Conservation (phyloP, 805 yeast species). For the Metschnikowia noctiluminum region DNA sequence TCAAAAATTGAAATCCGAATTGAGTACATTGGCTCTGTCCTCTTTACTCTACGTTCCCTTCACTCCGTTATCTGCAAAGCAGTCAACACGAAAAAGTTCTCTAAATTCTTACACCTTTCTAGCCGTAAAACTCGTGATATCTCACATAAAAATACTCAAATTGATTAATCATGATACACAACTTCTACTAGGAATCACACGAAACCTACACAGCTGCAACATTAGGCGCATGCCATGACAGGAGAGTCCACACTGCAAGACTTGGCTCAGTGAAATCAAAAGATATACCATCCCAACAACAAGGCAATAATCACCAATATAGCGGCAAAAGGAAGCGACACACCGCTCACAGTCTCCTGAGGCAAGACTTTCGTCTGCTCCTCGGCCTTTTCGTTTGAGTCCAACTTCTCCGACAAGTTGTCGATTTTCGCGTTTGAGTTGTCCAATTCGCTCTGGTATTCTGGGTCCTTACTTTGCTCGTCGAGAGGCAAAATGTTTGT, state of each 20-base stretch:
- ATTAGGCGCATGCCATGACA: slow-evolving; percentile 1
- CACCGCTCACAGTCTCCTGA: slow-evolving; percentile 41
- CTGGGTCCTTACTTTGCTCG: slow-evolving; percentile 10
- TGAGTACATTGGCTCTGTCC: too few species aligned
- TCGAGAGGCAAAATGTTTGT: slow-evolving; percentile 8
- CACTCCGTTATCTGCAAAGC: too few species aligned
- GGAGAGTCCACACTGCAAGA: not conserved
- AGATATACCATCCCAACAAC: slow-evolving; percentile 72
- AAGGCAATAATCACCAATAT: slow-evolving; percentile 47
- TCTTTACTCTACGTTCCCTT: too few species aligned
- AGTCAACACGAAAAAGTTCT: too few species aligned
- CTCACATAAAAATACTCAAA: not conserved
- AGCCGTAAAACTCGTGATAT: too few species aligned
- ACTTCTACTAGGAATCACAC: slow-evolving; percentile 5
- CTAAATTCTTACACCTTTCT: too few species aligned
- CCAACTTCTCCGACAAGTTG: slow-evolving; percentile 43
- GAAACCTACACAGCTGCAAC: not conserved
- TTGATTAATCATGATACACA: slow-evolving; percentile 3
- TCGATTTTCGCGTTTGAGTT: slow-evolving; percentile 42
- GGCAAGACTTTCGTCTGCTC: slow-evolving; percentile 17
- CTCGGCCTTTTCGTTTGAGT: slow-evolving; percentile 29
- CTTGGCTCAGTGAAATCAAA: slow-evolving; percentile 29
- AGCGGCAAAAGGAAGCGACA: slow-evolving; percentile 53
- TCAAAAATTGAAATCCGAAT: too few species aligned
- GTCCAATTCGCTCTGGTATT: slow-evolving; percentile 30